These are phyloP conservation scores for Hydrangea macrophylla DNA, from an alignment of 148 eudicot species.

Conservation along the genomic window DNA sequence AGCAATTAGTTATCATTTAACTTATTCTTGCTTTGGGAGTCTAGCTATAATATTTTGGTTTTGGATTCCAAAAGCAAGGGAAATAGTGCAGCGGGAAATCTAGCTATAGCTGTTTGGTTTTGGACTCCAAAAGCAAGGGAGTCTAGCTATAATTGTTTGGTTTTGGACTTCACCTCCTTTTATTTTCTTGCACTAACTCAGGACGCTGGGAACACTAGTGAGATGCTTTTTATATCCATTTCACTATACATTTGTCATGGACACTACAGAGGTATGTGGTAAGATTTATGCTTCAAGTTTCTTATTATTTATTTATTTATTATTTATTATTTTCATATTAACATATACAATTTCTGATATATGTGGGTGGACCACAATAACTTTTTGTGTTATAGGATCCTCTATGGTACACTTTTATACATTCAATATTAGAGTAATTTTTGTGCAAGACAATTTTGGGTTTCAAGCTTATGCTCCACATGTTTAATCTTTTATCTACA, in stretches of 20 bases:
- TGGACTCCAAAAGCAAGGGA: too few species aligned
- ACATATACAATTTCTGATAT: too few species aligned
- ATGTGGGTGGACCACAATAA: too few species aligned
- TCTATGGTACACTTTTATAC: too few species aligned
- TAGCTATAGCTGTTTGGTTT: too few species aligned
- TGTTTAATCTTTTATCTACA: background rate
- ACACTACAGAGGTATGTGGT: constrained; percentile 20
- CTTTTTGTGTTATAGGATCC: too few species aligned
- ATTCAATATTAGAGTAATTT: too few species aligned
- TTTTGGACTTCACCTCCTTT: background rate
- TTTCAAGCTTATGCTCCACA: too few species aligned
- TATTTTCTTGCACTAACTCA: background rate
- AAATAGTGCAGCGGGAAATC: constrained; percentile 5
- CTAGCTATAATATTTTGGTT: background rate
- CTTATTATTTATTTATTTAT: too few species aligned
- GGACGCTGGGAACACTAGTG: background rate
- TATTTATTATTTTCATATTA: too few species aligned
- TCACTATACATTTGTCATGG: background rate
- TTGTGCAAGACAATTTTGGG: too few species aligned
- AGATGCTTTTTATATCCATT: background rate
- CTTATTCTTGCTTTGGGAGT: background rate
- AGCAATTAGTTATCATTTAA: constrained; percentile 1
- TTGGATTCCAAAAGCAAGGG: background rate
- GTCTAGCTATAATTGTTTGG: background rate
- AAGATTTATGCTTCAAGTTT: too few species aligned